phyloP scores from a whole-genome alignment of 169 alveolate species.

The Eimeria praecox region DNA sequence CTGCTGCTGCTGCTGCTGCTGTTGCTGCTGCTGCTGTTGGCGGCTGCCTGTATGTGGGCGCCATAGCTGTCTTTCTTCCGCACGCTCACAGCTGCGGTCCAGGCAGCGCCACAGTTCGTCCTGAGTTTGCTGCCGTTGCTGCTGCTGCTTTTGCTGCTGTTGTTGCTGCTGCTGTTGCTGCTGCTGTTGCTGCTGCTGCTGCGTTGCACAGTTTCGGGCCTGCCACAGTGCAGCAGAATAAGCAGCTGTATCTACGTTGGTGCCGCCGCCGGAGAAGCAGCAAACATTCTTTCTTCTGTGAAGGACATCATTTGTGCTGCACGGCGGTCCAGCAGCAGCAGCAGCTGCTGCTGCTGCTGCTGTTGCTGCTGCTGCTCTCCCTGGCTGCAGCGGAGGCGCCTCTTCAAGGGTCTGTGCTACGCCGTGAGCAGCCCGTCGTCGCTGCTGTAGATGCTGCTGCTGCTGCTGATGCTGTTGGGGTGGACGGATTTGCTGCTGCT shows the following conservation, averaged over 20 bases:
- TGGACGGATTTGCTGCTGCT: not conserved
- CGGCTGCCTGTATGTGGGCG: not conserved
- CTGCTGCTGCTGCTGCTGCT: slow-evolving; percentile 10
- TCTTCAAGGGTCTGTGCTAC: not conserved
- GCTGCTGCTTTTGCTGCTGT: slow-evolving; percentile 40
- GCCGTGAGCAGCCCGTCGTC: not conserved
- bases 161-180: slow-evolving; percentile 58
- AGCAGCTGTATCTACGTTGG: not conserved
- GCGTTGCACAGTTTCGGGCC: not conserved
- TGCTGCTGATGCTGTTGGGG: slow-evolving; percentile 22
- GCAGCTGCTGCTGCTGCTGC: not conserved
- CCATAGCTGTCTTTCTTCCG: not conserved
- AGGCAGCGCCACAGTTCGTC: slow-evolving; percentile 64
- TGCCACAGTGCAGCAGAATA: slow-evolving; percentile 8
- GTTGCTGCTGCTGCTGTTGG: slow-evolving; percentile 18
- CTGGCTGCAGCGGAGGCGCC: not conserved
- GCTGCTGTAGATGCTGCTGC: slow-evolving; percentile 39
- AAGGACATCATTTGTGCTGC: not conserved
- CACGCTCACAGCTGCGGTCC: not conserved
- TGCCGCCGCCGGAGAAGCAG: not conserved
- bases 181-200: not conserved
- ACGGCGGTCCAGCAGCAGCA: not conserved
- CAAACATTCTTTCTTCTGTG: not conserved
- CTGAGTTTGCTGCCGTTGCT: slow-evolving; percentile 54
- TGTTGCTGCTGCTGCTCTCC: not conserved